phyloP scores from a whole-genome alignment of 176 grass and related monocot species.

The Oryza glumipatula region DNA sequence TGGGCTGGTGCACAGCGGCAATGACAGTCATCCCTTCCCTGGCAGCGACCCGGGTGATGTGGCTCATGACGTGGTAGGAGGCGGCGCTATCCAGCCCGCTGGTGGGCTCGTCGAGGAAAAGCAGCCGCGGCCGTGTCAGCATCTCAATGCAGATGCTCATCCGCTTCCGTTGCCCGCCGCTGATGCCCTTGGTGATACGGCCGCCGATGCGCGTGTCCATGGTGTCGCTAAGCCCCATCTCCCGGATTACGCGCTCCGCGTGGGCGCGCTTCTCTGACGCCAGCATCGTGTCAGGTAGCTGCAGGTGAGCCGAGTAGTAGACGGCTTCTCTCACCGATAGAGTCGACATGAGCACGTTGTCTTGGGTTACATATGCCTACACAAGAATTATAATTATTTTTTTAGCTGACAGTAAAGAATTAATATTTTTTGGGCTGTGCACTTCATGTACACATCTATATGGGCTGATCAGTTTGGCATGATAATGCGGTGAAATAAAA shows the following conservation, averaged over 20 bases:
- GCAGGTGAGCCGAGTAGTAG: conserved; percentile 66
- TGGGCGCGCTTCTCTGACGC: conserved; percentile 43
- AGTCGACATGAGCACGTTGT: conserved; percentile 69
- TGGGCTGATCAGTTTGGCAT: no score
- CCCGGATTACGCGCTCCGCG: conserved; percentile 49
- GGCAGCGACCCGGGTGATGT: conserved; percentile 28
- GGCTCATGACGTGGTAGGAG: conserved; percentile 61
- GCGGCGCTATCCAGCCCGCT: conserved; percentile 84
- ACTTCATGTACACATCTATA: no score
- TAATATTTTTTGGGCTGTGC: no score
- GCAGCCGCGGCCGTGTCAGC: conserved; percentile 52
- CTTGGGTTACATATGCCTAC: conserved; percentile 77
- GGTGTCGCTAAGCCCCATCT: conserved; percentile 65
- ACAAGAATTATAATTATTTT: neutral
- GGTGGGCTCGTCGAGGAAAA: conserved; percentile 96
- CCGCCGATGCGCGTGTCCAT: conserved; percentile 65
- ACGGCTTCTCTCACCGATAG: conserved; percentile 61
- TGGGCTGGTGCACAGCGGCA: conserved; percentile 66
- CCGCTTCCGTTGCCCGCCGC: conserved; percentile 60
- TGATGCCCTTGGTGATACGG: conserved; percentile 58
- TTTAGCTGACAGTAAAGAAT: no score
- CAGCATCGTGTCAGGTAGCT: conserved; percentile 59
- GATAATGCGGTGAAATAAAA: no score
- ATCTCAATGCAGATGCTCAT: conserved; percentile 70
- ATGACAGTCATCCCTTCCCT: conserved; percentile 50